Evolutionary conservation across 148 eudicot species (phyloP), one percentile per base, ranked within the genome.

Genomic region (Persicaria tinctoria): DNA sequence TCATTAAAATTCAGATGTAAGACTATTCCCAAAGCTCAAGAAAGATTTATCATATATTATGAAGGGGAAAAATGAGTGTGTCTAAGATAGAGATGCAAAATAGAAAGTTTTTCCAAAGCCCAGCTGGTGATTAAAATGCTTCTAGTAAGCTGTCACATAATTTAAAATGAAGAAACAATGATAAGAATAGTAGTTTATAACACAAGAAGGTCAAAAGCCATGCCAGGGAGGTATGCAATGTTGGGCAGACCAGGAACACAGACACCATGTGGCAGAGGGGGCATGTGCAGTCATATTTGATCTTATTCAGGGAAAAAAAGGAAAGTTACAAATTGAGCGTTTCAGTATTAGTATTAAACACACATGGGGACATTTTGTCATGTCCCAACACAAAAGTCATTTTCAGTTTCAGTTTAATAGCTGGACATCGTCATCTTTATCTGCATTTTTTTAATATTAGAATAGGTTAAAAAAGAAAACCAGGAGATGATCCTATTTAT

Each of bases 151-250:
- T 8, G 66, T 60, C 41, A 60, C 66, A 60, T 60, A 23, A 60
- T 20, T 60, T 60, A 8, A 57, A 20, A 32, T 32, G 41, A 18
- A 60, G 23, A 5, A 20, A 60, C 66, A 60, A 20, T 60, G 66
- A 23, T 63, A 63, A 5, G 16, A n/a, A 63, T 8, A 63, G 27
- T 9, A 63, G 4, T 63, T 38, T 11, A 63, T 9, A 63, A 63
- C 4, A 63, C 2, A 2, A 9, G 16, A 32, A 63, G 4, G 16
- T 32, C 69, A 63, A 32, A 23, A 32, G 69, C 46, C 45, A 32
- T 63, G n/a, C 27, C 69, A 63, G 69, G 46, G 13, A 63, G 69
- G 69, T 63, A 63, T 63, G 1, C 46, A 62, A 38, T 63, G 69
- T 57, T n/a, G 64, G 23, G 64, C 32, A 18, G 64, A 57, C 64